Conservation (phyloP, 441 rosid species). For the Croton laevigatus region DNA sequence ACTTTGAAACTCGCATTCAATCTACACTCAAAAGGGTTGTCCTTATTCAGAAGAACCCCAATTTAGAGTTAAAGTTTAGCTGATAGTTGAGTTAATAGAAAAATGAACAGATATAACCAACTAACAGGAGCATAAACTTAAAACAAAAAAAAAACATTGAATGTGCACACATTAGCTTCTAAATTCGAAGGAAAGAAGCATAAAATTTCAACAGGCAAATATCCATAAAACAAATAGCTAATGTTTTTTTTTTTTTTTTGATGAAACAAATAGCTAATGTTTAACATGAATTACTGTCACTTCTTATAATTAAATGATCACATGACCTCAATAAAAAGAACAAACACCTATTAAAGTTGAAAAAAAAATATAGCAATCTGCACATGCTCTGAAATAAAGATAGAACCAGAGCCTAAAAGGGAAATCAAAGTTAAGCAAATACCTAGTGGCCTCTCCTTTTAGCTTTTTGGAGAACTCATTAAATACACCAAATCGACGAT, state of each 20-base stretch:
- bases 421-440: constrained; percentile 7
- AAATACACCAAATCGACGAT: constrained; percentile 64
- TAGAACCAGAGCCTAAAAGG: not conserved
- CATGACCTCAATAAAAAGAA: not conserved
- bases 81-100: not conserved
- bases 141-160: not conserved
- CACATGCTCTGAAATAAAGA: not conserved
- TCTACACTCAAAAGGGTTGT: not conserved
- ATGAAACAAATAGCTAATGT: not conserved
- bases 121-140: not conserved
- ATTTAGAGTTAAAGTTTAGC: not conserved
- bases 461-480: constrained; percentile 70
- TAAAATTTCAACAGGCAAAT: not conserved
- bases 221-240: not conserved
- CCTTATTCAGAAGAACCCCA: not conserved
- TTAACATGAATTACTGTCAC: not conserved
- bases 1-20: not conserved
- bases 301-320: no score
- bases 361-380: not conserved
- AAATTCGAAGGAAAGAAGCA: not conserved
- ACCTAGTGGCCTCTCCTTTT: constrained; percentile 76
- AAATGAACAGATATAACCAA: not conserved
- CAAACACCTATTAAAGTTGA: not conserved
- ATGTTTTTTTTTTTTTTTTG: no score
- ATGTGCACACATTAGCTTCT: not conserved